phyloP scores from a whole-genome alignment of 2,329 filamentous ascomycete species.

The Hysterium pulicare region DNA sequence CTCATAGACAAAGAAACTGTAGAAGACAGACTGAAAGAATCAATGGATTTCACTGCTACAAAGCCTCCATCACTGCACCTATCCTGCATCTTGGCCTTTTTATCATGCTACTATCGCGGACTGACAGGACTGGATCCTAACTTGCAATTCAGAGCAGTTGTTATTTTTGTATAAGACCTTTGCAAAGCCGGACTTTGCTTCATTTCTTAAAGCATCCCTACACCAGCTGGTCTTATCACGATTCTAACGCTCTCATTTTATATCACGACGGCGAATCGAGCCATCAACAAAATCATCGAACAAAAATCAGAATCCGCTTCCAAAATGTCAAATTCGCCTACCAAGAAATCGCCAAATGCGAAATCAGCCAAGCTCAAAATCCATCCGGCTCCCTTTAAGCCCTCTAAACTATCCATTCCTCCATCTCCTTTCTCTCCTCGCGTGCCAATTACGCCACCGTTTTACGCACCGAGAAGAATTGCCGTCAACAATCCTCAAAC shows the following conservation, averaged over 20 bases:
- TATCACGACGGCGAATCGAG: background rate
- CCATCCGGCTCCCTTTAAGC: conserved; percentile 40
- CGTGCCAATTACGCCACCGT: conserved; percentile 16
- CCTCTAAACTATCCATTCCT: conserved; percentile 43
- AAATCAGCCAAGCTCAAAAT: conserved; percentile 21
- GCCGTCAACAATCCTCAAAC: conserved; percentile 13
- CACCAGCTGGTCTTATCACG: background rate
- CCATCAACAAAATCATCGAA: background rate
- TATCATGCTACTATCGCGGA: too few species aligned
- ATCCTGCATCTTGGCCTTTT: too few species aligned
- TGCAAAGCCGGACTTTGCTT: conserved; percentile 3
- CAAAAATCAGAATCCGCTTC: conserved; percentile 1
- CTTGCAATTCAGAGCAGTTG: too few species aligned
- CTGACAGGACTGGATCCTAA: background rate
- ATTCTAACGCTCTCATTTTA: background rate
- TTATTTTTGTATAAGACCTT: too few species aligned
- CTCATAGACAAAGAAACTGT: too few species aligned
- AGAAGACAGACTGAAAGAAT: too few species aligned
- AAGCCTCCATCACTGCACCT: too few species aligned
- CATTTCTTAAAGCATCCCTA: background rate
- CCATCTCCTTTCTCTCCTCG: conserved; percentile 44
- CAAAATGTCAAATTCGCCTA: background rate
- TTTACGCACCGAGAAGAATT: too few species aligned
- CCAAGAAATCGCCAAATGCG: conserved; percentile 1
- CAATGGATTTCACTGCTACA: too few species aligned